Evolutionary conservation across 768 basidiomycete genomes (phyloP).

Genomic region (Rubroboletus pulcherrimus): DNA sequence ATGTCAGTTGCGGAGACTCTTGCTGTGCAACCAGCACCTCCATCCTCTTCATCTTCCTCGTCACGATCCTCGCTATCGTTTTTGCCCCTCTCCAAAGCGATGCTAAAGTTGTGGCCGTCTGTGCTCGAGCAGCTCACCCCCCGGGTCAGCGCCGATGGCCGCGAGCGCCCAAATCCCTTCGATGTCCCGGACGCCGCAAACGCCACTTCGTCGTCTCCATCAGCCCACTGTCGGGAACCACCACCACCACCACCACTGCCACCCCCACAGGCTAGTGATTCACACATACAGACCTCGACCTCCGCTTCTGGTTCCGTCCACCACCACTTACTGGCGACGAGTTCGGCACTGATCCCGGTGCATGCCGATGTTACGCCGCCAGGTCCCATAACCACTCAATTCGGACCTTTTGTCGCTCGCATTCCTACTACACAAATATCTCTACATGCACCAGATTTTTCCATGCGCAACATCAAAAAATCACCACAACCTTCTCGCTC

Average conservation of each 20-base stretch:
- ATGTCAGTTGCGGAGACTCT: conserved; percentile 7
- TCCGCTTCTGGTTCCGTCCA: conserved; percentile 20
- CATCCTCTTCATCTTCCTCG: conserved; percentile 13
- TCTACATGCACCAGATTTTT: conserved; percentile 82
- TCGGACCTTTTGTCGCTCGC: conserved; percentile 46
- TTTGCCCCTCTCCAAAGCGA: conserved; percentile 33
- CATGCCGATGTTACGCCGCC: conserved; percentile 39
- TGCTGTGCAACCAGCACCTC: conserved; percentile 8
- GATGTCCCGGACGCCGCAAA: conserved; percentile 41
- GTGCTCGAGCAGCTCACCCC: conserved; percentile 60
- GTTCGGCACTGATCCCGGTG: conserved; percentile 19
- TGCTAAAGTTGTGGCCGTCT: conserved; percentile 70
- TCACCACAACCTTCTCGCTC: conserved; percentile 28
- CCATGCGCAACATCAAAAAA: conserved; percentile 62
- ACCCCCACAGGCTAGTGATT: neutral
- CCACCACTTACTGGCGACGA: conserved; percentile 30
- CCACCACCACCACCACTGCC: neutral
- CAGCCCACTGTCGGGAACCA: conserved; percentile 12
- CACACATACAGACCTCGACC: conserved; percentile 11
- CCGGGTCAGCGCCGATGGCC: conserved; percentile 40
- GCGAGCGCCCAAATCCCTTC: conserved; percentile 58
- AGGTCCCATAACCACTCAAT: conserved; percentile 45
- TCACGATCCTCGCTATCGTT: conserved; percentile 21
- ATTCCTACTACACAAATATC: conserved; percentile 63
- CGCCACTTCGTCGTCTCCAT: conserved; percentile 20